phyloP scores from a whole-genome alignment of 495 filamentous ascomycete genomes.

The Penicillium maclennaniae region DNA sequence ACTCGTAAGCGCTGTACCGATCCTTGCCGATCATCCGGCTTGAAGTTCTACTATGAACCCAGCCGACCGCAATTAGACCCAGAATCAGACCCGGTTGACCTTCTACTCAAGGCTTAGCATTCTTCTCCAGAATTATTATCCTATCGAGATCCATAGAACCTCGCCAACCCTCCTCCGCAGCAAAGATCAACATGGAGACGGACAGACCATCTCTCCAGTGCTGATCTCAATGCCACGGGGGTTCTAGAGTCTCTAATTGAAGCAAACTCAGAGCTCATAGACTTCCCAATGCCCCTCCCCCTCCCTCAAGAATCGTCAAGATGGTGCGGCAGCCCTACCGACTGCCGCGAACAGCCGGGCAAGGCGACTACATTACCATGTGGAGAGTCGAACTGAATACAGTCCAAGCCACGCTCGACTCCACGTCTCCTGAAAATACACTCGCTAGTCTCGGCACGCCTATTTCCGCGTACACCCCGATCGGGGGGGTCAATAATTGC shows the following conservation, averaged over 20 bases:
- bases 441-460: slow-evolving; percentile 5
- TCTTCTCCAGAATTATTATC: not conserved
- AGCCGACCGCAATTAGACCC: not conserved
- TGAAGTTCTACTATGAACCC: not conserved
- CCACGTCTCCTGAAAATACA: not conserved
- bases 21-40: not conserved
- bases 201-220: not conserved
- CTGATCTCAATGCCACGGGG: slow-evolving; percentile 13
- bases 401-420: not conserved
- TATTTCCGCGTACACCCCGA: not conserved
- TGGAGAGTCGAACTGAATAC: not conserved
- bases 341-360: not conserved
- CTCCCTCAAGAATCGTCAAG: not conserved
- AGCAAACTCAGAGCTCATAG: not conserved
- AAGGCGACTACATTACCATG: not conserved
- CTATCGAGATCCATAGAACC: not conserved
- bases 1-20: not conserved
- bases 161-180: not conserved
- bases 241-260: slow-evolving; percentile 10
- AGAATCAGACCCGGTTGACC: not conserved
- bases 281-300: not conserved
- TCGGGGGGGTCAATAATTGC: not conserved
- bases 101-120: slow-evolving; percentile 5
- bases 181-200: slow-evolving; percentile 4
- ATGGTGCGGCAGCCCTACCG: no score